Conservation (phyloP, 768 basidiomycete genomes). For the Psilocybe cubensis region DNA sequence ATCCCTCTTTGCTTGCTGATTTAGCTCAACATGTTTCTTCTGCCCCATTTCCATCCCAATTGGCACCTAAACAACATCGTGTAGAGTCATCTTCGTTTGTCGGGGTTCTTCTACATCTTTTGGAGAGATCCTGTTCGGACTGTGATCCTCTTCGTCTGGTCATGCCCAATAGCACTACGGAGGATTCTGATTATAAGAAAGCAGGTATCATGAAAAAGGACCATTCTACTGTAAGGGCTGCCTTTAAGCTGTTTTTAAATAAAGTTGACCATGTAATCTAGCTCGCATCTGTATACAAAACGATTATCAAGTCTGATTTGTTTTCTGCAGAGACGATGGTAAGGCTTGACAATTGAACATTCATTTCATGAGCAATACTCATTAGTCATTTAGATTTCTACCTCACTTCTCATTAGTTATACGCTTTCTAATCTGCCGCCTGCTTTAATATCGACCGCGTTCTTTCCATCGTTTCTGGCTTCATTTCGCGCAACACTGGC, state of each 20-base stretch:
- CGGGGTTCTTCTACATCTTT: slow-evolving; percentile 46
- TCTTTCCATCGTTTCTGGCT: slow-evolving; percentile 37
- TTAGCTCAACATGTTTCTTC: slow-evolving; percentile 43
- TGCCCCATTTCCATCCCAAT: slow-evolving; percentile 10
- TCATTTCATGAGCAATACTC: neutral
- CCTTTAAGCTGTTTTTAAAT: neutral
- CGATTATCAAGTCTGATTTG: slow-evolving; percentile 38
- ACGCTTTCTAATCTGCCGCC: slow-evolving; percentile 54
- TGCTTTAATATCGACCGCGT: slow-evolving; percentile 36
- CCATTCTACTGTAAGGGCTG: slow-evolving; percentile 46
- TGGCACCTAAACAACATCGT: slow-evolving; percentile 7
- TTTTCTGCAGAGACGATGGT: slow-evolving; percentile 38
- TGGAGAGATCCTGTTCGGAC: slow-evolving; percentile 31
- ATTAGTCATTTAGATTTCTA: slow-evolving; percentile 45
- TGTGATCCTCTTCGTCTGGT: slow-evolving; percentile 57
- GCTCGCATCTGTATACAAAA: slow-evolving; percentile 39
- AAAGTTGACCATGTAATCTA: slow-evolving; percentile 18
- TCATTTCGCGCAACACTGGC: slow-evolving; percentile 31
- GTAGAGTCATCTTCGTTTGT: slow-evolving; percentile 31
- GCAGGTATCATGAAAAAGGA: slow-evolving; percentile 64
- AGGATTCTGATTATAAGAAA: slow-evolving; percentile 50
- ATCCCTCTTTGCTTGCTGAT: slow-evolving; percentile 56
- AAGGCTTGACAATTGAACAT: slow-evolving; percentile 13
- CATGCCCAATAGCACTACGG: slow-evolving; percentile 22
- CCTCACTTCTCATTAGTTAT: slow-evolving; percentile 54